These are phyloP conservation scores for Cutaneotrichosporon mucoides DNA, from an alignment of 1,284 basidiomycete genomes.

Conservation along the genomic window DNA sequence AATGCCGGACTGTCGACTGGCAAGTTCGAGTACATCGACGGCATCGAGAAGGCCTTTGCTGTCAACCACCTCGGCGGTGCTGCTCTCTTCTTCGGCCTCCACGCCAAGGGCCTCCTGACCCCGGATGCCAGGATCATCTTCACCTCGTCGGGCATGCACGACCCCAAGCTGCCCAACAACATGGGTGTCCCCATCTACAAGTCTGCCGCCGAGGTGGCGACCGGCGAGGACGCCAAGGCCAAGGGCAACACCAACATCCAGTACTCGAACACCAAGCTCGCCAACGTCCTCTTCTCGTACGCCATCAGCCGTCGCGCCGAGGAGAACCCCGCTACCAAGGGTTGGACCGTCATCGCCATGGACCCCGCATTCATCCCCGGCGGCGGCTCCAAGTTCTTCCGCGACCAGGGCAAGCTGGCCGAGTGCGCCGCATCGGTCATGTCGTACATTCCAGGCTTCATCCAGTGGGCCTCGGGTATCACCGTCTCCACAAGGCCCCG, in stretches of 20 bases:
- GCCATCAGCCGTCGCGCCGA: conserved; percentile 11
- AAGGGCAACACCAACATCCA: neutral
- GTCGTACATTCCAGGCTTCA: neutral
- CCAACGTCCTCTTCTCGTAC: conserved; percentile 22
- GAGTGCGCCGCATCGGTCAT: neutral
- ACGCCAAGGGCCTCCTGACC: conserved; percentile 10
- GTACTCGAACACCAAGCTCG: conserved; percentile 14
- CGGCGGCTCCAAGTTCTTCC: neutral
- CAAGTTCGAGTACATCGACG: neutral
- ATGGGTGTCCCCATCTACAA: conserved; percentile 9
- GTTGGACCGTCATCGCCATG: conserved; percentile 18
- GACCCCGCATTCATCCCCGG: conserved; percentile 25
- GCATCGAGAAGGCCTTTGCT: conserved; percentile 21
- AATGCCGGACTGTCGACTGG: neutral
- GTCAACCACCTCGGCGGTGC: conserved; percentile 26
- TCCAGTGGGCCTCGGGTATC: neutral
- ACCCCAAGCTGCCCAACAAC: neutral
- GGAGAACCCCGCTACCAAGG: neutral
- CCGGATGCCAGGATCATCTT: conserved; percentile 15
- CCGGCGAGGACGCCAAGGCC: neutral
- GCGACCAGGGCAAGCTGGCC: neutral
- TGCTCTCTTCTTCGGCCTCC: conserved; percentile 20
- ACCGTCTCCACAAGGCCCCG: neutral
- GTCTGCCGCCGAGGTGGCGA: conserved; percentile 18
- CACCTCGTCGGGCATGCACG: conserved; percentile 15